Percentiles rank a stretch among this genome's conserved stretches.
Conservation (phyloP, 2,329 filamentous ascomycete species). For the Fusarium camptoceras region DNA sequence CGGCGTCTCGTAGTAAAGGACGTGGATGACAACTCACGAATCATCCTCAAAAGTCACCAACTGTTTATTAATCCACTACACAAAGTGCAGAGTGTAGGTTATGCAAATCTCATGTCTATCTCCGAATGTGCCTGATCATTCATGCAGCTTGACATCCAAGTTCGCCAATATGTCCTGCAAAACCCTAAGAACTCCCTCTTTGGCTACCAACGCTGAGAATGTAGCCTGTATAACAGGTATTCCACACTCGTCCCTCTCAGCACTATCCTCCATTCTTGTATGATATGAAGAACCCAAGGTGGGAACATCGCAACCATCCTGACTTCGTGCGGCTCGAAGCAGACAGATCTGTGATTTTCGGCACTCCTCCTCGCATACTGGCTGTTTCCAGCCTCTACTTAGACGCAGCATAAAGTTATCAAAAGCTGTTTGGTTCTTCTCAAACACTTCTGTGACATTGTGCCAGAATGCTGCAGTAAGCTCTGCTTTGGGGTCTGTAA, state of each 20-base stretch:
- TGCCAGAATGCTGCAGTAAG: slow-evolving; percentile 71
- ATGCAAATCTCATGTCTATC: neutral
- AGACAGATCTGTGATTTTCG: slow-evolving; percentile 62
- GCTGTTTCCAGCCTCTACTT: slow-evolving; percentile 58
- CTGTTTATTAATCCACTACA: neutral
- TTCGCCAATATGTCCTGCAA: slow-evolving; percentile 34
- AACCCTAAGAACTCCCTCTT: slow-evolving; percentile 43
- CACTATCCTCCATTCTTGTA: slow-evolving; percentile 38
- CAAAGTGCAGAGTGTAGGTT: neutral
- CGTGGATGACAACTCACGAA: neutral
- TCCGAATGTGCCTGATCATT: neutral
- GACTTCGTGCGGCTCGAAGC: slow-evolving; percentile 62
- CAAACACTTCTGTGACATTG: slow-evolving; percentile 63
- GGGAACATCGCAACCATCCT: slow-evolving; percentile 63
- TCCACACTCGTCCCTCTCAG: slow-evolving; percentile 48
- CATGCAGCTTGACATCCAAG: slow-evolving; percentile 16
- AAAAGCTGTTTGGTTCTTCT: slow-evolving; percentile 57
- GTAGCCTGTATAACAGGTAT: slow-evolving; percentile 46
- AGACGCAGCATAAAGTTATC: slow-evolving; percentile 60
- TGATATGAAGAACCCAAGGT: slow-evolving; percentile 52
- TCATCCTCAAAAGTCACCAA: neutral
- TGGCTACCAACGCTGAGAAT: slow-evolving; percentile 43
- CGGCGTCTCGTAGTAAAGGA: neutral
- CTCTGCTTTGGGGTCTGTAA: slow-evolving; percentile 54
- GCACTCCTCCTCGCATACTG: slow-evolving; percentile 58